phyloP scores from a whole-genome alignment of 768 basidiomycete species.

The Mrakia hoshinonis region DNA sequence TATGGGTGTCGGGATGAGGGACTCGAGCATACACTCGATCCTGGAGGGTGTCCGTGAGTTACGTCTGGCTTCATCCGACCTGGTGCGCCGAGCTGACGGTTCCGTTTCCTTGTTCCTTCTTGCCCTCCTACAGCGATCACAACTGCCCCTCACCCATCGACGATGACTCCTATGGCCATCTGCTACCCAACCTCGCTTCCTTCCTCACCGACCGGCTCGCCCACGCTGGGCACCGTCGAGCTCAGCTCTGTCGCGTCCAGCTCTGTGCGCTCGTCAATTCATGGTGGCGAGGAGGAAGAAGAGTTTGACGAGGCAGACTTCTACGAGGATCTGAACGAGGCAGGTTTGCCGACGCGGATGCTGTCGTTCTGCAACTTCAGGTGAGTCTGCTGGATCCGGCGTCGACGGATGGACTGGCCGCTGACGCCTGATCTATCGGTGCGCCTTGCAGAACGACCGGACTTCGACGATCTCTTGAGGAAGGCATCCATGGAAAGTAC shows the following conservation, averaged over 20 bases:
- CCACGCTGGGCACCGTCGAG: background rate
- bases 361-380: constrained; percentile 89
- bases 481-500: constrained; percentile 79
- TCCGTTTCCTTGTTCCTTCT: background rate
- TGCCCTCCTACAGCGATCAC: constrained; percentile 21
- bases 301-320: constrained; percentile 22
- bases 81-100: constrained; percentile 12
- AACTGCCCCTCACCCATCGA: constrained; percentile 27
- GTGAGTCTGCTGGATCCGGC: background rate
- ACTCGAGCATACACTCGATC: constrained; percentile 9
- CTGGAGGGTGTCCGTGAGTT: constrained; percentile 20
- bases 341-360: constrained; percentile 63
- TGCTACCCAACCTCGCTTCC: constrained; percentile 30
- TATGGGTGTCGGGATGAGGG: constrained; percentile 5
- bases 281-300: constrained; percentile 18
- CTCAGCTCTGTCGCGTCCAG: constrained; percentile 7
- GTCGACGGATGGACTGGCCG: no score
- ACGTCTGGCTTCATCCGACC: constrained; percentile 1
- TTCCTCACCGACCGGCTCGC: constrained; percentile 11
- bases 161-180: constrained; percentile 28
- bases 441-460: constrained; percentile 63
- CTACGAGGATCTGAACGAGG: constrained; percentile 65
- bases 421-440: background rate
- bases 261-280: constrained; percentile 5
- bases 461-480: constrained; percentile 83